Conservation (phyloP, 257 asterid genomes). For the Asclepias syriaca region DNA sequence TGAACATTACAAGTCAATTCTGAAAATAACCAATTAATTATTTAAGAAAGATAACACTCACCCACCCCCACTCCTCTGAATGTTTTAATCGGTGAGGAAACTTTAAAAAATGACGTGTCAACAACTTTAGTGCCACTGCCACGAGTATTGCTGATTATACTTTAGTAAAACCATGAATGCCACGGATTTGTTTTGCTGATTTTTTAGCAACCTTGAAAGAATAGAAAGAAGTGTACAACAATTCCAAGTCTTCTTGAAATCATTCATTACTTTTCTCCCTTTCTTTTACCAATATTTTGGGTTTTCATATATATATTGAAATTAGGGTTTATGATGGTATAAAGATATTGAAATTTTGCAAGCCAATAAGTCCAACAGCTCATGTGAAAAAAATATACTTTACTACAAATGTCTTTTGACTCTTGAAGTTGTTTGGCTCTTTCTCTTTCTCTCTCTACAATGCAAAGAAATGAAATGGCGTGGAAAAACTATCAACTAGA, state of each 20-base stretch:
- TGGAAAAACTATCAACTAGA: too few relatives aligned
- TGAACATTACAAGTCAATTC: neutral
- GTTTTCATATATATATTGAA: too few relatives aligned
- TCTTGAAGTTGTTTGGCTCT: neutral
- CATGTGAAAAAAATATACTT: constrained; percentile 6
- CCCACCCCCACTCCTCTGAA: too few relatives aligned
- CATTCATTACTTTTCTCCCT: neutral
- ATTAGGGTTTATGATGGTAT: too few relatives aligned
- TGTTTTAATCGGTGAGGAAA: neutral
- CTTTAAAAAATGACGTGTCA: neutral
- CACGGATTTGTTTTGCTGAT: neutral
- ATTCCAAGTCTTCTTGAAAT: neutral
- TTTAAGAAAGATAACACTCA: neutral
- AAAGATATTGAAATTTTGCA: too few relatives aligned
- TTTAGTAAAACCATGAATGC: constrained; percentile 4
- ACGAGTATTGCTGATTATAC: neutral
- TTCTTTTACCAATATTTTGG: neutral
- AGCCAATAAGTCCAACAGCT: neutral
- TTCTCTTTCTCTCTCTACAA: neutral
- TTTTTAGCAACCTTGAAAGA: constrained; percentile 2
- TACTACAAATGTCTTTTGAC: neutral
- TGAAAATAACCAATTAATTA: neutral
- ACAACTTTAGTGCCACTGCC: constrained; percentile 1
- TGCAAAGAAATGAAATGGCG: neutral
- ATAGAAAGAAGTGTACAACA: neutral